Base-by-base conservation (phyloP, 2,329 filamentous ascomycete species). In the Stenocarpella maydis region DNA sequence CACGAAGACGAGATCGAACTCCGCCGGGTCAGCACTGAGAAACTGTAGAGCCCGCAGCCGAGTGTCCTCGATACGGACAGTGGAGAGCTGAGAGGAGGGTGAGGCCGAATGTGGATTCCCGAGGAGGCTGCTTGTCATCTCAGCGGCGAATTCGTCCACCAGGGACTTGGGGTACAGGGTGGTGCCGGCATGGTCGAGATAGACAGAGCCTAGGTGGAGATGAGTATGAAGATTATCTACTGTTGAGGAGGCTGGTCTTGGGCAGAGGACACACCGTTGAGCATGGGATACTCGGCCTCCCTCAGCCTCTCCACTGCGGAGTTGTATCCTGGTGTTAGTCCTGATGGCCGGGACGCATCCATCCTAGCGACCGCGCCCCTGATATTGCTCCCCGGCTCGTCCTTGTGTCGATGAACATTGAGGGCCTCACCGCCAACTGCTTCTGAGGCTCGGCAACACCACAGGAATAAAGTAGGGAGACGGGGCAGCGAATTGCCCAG, bases 161-260 rank as follows among this genome's bases (percentile, higher is more conserved):
- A 96, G 81, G 37, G 92, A 94, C 78, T 92, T 95, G 50, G 94
- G 85, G 77, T 92, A 93, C 1, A 92, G 84, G 0, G 95, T 95
- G n/a, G 93, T 93, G n/a, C 94, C 95, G 0, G 94, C 94, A 91
- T 98, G 95, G 75, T 98, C 95, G 68, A 98, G 90, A 78, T 98
- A 98, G 55, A 90, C 85, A 12, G 88, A 89, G 65, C 87, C 93
- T 95, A 67, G n/a, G 10, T 34, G 17, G 41, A 71, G 55, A 72
- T 71, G 72, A 58, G 73, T 65, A 39, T 50, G 28, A 34, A 34
- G 4, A 34, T 9, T 9, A 34, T 37, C 43, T 26, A 26, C n/a
- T 12, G 26, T 26, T 5, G 21, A 34, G 4, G 41, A 63, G 8
- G 28, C n/a, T 7, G 26, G 24, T 60, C 14, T 7, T 37, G n/a